These are phyloP conservation scores for Pichia sp. DNA, from an alignment of 1,139 yeast genomes.

Conservation along the genomic window DNA sequence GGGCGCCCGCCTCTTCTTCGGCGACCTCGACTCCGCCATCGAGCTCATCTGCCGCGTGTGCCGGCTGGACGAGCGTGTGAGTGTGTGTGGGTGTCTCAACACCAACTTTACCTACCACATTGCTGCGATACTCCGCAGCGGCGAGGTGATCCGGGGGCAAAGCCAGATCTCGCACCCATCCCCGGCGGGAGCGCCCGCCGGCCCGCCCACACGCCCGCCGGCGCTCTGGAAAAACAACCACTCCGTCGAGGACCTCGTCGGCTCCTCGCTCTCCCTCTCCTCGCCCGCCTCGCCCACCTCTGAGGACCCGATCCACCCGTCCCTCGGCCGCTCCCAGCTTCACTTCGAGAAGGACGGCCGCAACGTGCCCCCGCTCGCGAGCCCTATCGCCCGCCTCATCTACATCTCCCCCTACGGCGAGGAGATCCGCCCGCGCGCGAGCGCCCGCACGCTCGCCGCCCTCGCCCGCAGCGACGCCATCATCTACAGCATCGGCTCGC, in stretches of 20 bases:
- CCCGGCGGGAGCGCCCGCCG: neutral
- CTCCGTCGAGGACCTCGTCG: slow-evolving; percentile 1
- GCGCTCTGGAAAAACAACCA: neutral
- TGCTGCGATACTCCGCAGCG: slow-evolving; percentile 68
- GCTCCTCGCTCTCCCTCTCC: neutral
- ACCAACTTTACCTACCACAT: slow-evolving; percentile 85
- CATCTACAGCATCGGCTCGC: slow-evolving; percentile 78
- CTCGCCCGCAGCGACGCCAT: slow-evolving; percentile 52
- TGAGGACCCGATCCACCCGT: slow-evolving; percentile 57
- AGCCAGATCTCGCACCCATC: slow-evolving; percentile 87
- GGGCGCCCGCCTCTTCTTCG: slow-evolving; percentile 77
- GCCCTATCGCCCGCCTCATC: slow-evolving; percentile 70
- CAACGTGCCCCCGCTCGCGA: slow-evolving; percentile 53
- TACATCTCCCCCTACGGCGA: slow-evolving; percentile 88
- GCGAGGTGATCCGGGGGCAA: slow-evolving; percentile 82
- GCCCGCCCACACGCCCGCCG: neutral
- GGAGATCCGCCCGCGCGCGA: slow-evolving; percentile 77
- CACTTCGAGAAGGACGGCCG: slow-evolving; percentile 50
- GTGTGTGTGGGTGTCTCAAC: slow-evolving; percentile 76
- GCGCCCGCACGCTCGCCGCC: slow-evolving; percentile 54
- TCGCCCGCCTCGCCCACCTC: neutral
- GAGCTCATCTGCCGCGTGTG: slow-evolving; percentile 69
- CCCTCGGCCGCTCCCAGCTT: slow-evolving; percentile 65
- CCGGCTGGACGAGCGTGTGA: slow-evolving; percentile 49
- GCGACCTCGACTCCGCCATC: slow-evolving; percentile 79